Percentiles rank a stretch among this genome's conserved stretches.
Evolutionary conservation across 495 filamentous ascomycete genomes (phyloP).

Genomic region (Parmelia sp.): DNA sequence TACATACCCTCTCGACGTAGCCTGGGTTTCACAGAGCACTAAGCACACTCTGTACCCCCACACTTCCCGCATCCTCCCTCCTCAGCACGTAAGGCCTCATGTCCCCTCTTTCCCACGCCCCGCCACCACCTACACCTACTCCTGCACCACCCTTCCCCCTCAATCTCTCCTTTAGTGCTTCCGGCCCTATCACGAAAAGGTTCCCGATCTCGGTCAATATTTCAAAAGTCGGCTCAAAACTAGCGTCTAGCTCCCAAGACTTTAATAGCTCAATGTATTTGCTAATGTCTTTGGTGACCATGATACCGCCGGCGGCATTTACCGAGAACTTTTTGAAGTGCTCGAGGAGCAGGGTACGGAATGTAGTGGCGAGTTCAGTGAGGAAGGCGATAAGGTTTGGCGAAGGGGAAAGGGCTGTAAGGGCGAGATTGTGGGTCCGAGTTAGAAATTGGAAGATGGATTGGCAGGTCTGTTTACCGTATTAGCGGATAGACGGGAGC

Average conservation of each 20-base stretch:
- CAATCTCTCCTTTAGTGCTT: slow-evolving; percentile 77
- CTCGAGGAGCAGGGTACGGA: slow-evolving; percentile 71
- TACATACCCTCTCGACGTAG: background rate
- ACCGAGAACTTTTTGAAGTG: slow-evolving; percentile 93
- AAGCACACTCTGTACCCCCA: slow-evolving; percentile 76
- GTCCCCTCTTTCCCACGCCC: slow-evolving; percentile 41
- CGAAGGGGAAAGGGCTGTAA: slow-evolving; percentile 65
- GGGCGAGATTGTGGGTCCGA: slow-evolving; percentile 52
- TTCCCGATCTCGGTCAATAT: slow-evolving; percentile 90
- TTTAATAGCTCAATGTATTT: slow-evolving; percentile 79
- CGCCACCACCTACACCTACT: slow-evolving; percentile 22
- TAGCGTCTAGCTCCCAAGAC: slow-evolving; percentile 66
- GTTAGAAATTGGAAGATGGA: slow-evolving; percentile 70
- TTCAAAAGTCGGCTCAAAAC: slow-evolving; percentile 65
- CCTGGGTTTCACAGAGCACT: slow-evolving; percentile 34
- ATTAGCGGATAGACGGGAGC: background rate
- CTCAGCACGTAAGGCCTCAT: slow-evolving; percentile 75
- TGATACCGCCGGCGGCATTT: slow-evolving; percentile 83
- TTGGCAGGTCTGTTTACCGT: slow-evolving; percentile 55
- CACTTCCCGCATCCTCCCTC: slow-evolving; percentile 73
- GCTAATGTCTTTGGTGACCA: slow-evolving; percentile 93
- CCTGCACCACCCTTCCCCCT: slow-evolving; percentile 38
- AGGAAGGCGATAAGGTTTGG: slow-evolving; percentile 70
- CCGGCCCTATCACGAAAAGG: slow-evolving; percentile 87
- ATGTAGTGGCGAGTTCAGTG: slow-evolving; percentile 76